These are phyloP conservation scores for Porcisia deanei DNA, from an alignment of 208 protist species.

Conservation along the genomic window DNA sequence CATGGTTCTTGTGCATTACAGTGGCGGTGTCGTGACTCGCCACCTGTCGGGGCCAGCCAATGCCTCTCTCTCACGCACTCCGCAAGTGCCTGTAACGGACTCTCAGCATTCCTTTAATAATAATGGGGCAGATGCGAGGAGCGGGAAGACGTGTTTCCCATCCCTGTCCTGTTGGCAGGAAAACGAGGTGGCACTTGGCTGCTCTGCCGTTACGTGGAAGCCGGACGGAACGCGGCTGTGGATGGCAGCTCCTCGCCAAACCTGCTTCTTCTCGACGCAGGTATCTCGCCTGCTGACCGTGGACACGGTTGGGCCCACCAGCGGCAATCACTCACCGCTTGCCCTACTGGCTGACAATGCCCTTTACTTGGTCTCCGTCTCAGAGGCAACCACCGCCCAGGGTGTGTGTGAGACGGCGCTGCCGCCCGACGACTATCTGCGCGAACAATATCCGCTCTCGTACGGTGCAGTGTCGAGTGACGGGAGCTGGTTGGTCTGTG, in stretches of 20 bases:
- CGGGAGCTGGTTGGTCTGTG: conserved; percentile 44
- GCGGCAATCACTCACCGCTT: conserved; percentile 40
- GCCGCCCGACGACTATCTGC: conserved; percentile 40
- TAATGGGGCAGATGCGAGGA: not conserved
- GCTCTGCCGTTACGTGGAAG: conserved; percentile 36
- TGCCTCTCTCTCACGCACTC: conserved; percentile 21
- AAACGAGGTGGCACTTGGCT: conserved; percentile 17
- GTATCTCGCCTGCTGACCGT: conserved; percentile 35
- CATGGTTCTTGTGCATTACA: conserved; percentile 66
- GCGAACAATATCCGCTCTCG: conserved; percentile 55
- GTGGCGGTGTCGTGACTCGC: conserved; percentile 54
- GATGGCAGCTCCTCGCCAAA: conserved; percentile 30
- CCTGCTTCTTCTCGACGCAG: conserved; percentile 30
- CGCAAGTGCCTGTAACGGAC: not conserved
- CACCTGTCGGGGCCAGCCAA: conserved; percentile 22
- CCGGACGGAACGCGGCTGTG: conserved; percentile 31
- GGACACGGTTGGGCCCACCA: conserved; percentile 33
- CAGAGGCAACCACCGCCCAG: conserved; percentile 16
- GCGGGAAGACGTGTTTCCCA: not conserved
- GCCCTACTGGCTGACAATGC: conserved; percentile 32
- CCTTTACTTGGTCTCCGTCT: conserved; percentile 33
- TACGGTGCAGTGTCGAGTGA: conserved; percentile 58
- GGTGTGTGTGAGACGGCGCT: conserved; percentile 26
- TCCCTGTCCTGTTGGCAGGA: not conserved
- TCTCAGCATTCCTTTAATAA: not conserved